These are phyloP conservation scores for Metarhizium anisopliae DNA, from an alignment of 2,329 filamentous ascomycete species.

Conservation along the genomic window DNA sequence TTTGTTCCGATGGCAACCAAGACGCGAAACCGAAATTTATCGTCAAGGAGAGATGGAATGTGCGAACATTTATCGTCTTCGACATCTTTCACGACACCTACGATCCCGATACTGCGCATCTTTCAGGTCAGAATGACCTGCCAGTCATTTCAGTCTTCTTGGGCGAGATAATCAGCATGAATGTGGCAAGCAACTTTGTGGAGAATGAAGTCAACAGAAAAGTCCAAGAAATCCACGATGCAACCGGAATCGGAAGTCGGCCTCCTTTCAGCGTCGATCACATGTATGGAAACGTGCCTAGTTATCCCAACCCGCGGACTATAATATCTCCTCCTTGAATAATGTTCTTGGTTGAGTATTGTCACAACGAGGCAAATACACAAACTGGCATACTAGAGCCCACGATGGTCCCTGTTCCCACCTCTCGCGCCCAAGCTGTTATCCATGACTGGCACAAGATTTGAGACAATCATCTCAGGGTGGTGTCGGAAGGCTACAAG, in stretches of 20 bases:
- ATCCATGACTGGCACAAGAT: too few species aligned
- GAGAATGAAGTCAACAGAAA: conserved; percentile 6
- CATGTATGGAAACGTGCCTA: conserved; percentile 1
- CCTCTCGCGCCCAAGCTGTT: too few species aligned
- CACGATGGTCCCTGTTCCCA: too few species aligned
- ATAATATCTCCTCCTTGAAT: too few species aligned
- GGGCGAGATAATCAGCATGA: conserved; percentile 3
- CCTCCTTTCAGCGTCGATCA: conserved; percentile 9
- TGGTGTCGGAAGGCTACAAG: too few species aligned
- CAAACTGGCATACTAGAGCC: too few species aligned
- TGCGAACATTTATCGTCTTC: too few species aligned
- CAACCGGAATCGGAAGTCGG: conserved; percentile 2
- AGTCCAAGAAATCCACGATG: conserved; percentile 4
- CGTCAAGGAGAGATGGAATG: conserved; percentile 3
- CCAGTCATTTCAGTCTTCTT: conserved; percentile 6
- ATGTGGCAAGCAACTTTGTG: conserved; percentile 1
- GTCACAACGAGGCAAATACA: too few species aligned
- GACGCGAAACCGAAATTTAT: not conserved
- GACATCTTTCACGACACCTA: conserved; percentile 8
- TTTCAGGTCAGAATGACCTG: conserved; percentile 5
- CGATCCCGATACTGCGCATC: conserved; percentile 7
- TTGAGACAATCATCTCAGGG: too few species aligned
- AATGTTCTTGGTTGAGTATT: too few species aligned
- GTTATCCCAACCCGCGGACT: too few species aligned
- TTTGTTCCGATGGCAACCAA: not conserved